Base-by-base conservation (phyloP, 139 green algal genomes). In the Micromonas pusilla region DNA sequence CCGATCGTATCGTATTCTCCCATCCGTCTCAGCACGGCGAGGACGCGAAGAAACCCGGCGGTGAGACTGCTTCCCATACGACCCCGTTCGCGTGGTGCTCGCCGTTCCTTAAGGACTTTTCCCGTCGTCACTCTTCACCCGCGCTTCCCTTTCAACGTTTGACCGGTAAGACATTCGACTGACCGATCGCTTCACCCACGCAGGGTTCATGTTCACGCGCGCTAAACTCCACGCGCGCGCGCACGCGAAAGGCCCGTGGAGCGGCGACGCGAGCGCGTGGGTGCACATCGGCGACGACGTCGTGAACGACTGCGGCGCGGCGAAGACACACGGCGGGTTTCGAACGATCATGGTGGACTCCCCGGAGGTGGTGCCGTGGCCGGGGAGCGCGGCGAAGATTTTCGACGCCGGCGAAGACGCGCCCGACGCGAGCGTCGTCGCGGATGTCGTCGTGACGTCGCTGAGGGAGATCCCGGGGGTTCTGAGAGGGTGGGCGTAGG, bases 271-370 rank as follows among this genome's bases (percentile, higher is more conserved):
- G 4, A 36, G 57, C 16, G 52, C 9, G 38, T 75, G 68, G 68
- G 37, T 63, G 37, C 68, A 75, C 68, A 36, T 75, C 37, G 68
- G 68, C 25, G 68, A 75, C 37, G 68, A 75, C 37, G 37, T 75
- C 21, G 37, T 75, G 23, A 75, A 75, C 68, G 68, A 75, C 30
- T 75, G 68, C 53, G 30, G 62, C 6, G 31, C 26, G 2, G 68
- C 68, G n/a, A 75, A 75, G 30, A n/a, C 52, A 1, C 63, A 70
- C 31, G n/a, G 52, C 4, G 25, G 36, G n/a, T 75, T 60, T 32
- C 19, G 25, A 6, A 75, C 68, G 2, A 36, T 75, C 20, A 21
- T 53, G 20, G 68, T 75, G 26, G 13, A 32, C 2, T n/a, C 60
- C 30, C 37, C 38, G 37, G 30, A 62, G 19, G 68, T 75, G 37